A percentile compares a stretch with the other conserved stretches of the same genome.
These are phyloP conservation scores for Mangifera indica DNA, from an alignment of 345 rosid species.

Conservation along the genomic window DNA sequence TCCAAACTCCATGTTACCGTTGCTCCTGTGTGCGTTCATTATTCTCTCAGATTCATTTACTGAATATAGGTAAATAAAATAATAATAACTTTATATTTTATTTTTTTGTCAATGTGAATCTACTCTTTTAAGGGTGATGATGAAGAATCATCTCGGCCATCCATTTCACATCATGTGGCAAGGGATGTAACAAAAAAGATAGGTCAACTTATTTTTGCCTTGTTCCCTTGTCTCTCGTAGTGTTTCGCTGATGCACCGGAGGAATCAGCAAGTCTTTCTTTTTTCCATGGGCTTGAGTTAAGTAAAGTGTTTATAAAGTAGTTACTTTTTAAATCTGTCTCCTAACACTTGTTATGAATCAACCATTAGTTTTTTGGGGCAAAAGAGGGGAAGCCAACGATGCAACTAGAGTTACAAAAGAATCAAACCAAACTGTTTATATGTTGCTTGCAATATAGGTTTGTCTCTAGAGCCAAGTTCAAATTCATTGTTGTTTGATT, in stretches of 20 bases:
- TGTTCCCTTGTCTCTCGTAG: background rate
- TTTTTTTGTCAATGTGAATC: background rate
- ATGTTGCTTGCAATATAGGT: too few species aligned
- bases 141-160: background rate
- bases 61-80: background rate
- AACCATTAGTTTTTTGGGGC: too few species aligned
- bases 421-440: too few species aligned
- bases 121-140: background rate
- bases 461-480: too few species aligned
- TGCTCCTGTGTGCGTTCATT: constrained; percentile 16
- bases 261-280: background rate
- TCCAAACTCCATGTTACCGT: constrained; percentile 53
- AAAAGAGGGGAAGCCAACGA: too few species aligned
- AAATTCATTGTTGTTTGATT: too few species aligned
- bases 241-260: background rate
- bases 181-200: background rate
- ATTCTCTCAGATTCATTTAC: constrained; percentile 5
- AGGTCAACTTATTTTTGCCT: background rate
- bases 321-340: too few species aligned
- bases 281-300: too few species aligned
- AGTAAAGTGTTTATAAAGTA: too few species aligned
- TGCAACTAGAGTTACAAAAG: too few species aligned
- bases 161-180: background rate
- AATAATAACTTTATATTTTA: too few species aligned
- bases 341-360: too few species aligned